These are phyloP conservation scores for Vitis hybrid DNA, from an alignment of 177 flowering plant genomes.

Conservation along the genomic window DNA sequence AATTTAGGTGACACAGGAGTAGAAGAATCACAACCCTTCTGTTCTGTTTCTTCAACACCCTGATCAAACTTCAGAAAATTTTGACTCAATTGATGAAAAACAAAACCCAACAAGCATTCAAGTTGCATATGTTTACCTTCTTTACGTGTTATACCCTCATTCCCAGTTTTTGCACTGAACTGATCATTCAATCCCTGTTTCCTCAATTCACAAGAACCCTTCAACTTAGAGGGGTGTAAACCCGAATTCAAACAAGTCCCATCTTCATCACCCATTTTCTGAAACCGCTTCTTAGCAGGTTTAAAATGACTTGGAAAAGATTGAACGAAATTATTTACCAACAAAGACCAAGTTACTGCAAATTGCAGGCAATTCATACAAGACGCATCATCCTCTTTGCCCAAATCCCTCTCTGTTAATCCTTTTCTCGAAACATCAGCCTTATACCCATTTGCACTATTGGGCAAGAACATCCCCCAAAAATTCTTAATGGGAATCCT, in stretches of 20 bases:
- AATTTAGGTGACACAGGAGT: slow-evolving; percentile 22
- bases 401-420: slow-evolving; percentile 31
- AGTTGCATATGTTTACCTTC: slow-evolving; percentile 53
- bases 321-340: slow-evolving; percentile 58
- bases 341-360: slow-evolving; percentile 65
- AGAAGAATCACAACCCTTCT: slow-evolving; percentile 17
- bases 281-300: slow-evolving; percentile 47
- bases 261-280: slow-evolving; percentile 37
- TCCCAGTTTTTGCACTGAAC: slow-evolving; percentile 16
- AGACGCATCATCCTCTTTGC: slow-evolving; percentile 45
- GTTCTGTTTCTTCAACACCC: slow-evolving; percentile 19
- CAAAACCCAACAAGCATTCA: slow-evolving; percentile 56
- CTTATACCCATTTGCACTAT: slow-evolving; percentile 26
- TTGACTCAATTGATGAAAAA: slow-evolving; percentile 55
- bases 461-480: slow-evolving; percentile 44
- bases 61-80: slow-evolving; percentile 63
- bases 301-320: slow-evolving; percentile 59
- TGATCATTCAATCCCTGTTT: slow-evolving; percentile 21
- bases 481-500: slow-evolving; percentile 53
- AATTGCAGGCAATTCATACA: slow-evolving; percentile 72
- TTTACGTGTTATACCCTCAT: slow-evolving; percentile 22
- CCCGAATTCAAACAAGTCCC: slow-evolving; percentile 12
- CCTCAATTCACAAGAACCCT: slow-evolving; percentile 21
- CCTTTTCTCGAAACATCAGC: slow-evolving; percentile 30
- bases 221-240: slow-evolving; percentile 14